Conservation (phyloP, 805 yeast species). For the Starmerella floris region DNA sequence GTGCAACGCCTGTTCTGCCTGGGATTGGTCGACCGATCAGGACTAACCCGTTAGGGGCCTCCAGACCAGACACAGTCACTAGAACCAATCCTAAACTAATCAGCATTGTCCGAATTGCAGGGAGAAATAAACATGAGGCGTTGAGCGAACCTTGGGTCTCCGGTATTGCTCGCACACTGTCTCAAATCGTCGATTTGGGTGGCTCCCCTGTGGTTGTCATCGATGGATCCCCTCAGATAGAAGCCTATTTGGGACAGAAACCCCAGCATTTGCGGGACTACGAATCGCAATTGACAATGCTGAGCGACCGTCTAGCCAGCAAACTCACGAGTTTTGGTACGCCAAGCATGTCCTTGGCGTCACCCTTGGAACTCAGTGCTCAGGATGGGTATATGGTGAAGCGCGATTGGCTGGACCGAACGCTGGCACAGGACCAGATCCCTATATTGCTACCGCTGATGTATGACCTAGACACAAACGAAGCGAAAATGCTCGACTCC, state of each 20-base stretch:
- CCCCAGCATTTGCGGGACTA: slow-evolving; percentile 7
- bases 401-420: slow-evolving; percentile 30
- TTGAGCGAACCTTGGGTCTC: slow-evolving; percentile 11
- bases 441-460: slow-evolving; percentile 52
- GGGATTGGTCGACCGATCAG: too few species aligned
- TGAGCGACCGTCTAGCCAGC: slow-evolving; percentile 5
- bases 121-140: slow-evolving; percentile 10
- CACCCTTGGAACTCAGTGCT: slow-evolving; percentile 28
- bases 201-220: slow-evolving; percentile 58
- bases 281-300: slow-evolving; percentile 10
- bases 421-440: slow-evolving; percentile 33
- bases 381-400: slow-evolving; percentile 26
- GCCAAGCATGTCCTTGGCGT: slow-evolving; percentile 26
- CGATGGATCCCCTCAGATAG: slow-evolving; percentile 32
- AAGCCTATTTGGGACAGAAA: slow-evolving; percentile 16
- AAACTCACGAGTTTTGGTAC: slow-evolving; percentile 7
- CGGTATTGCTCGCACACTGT: slow-evolving; percentile 40
- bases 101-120: slow-evolving; percentile 24
- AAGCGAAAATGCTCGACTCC: slow-evolving; percentile 30
- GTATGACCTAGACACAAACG: slow-evolving; percentile 42
- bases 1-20: too few species aligned
- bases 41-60: too few species aligned
- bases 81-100: too few species aligned
- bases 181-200: slow-evolving; percentile 48
- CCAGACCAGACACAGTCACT: too few species aligned